Evolutionary conservation across 2,329 filamentous ascomycete genomes (phyloP), one percentile per base, ranked within the genome.

Genomic region (Scedosporium minutisporum): DNA sequence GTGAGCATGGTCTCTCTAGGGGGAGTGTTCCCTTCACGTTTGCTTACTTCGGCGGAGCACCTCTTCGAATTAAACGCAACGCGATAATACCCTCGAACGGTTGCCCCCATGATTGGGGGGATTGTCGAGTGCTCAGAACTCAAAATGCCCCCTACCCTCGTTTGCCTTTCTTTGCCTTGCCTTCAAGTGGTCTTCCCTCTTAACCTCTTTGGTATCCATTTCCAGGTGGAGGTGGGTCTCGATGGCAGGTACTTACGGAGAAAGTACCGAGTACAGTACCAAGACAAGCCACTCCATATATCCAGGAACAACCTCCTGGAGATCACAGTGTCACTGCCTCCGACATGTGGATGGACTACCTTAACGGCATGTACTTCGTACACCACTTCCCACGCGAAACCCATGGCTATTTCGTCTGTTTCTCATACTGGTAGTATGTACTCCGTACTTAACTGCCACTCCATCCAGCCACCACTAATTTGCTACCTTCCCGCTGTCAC

Each of bases 21-120:
- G 9, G 10, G 9, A 10, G 33, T 38, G 33, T 14, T 38, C 29
- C 29, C 1, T 38, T 38, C 33, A 14, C 33, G 10, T 12, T 33
- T 33, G 29, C 1, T 33, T 1, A 7, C 29, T 33, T 33, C 29
- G 2, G 48, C n/a, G 10, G 10, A 27, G 48, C n/a, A 21, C 23
- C 48, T 27, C 51, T 27, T 55, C 48, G 57, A 61, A 62, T 62
- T 62, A 62, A 57, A 57, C 33, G 29, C 33, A n/a, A 62, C 60
- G 60, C 60, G 51, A 42, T 48, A 9, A 41, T 29, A 18, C 6
- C 44, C 6, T 27, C 48, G 46, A 62, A 29, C 57, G 51, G 60
- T 14, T 29, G 4, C 46, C n/a, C 48, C 25, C 25, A 25, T 62
- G 60, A 62, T 62, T 62, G 60, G 60, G 48, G 48, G 14, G 25